Conservation (phyloP, 305 asterid genomes). For the Ruellia speciosa region DNA sequence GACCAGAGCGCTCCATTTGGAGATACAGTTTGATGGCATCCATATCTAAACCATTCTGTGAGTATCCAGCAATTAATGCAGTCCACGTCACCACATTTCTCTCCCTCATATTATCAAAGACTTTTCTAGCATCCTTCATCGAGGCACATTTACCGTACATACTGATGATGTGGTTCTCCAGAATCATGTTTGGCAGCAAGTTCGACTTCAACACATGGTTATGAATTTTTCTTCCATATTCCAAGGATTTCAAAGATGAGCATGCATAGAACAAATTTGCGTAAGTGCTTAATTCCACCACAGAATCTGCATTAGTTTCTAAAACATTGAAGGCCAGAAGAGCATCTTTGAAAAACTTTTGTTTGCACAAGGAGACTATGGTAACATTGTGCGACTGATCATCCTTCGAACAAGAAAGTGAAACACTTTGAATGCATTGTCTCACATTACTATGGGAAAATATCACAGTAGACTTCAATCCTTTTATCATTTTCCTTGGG, state of each 20-base stretch:
- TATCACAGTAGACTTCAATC: conserved; percentile 21
- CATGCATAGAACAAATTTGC: conserved; percentile 46
- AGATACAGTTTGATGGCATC: conserved; percentile 49
- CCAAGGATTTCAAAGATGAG: conserved; percentile 43
- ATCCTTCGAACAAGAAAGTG: conserved; percentile 20
- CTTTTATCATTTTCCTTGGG: too few species aligned
- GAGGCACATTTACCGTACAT: conserved; percentile 80
- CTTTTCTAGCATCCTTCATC: conserved; percentile 44
- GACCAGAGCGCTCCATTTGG: conserved; percentile 42
- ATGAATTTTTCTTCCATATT: conserved; percentile 44
- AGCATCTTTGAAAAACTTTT: conserved; percentile 45
- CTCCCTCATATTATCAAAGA: conserved; percentile 54
- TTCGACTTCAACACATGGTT: conserved; percentile 35
- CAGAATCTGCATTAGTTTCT: conserved; percentile 27
- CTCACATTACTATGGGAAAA: conserved; percentile 15
- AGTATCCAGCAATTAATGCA: conserved; percentile 54
- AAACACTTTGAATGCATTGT: conserved; percentile 20
- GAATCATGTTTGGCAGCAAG: conserved; percentile 46
- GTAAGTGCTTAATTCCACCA: conserved; percentile 42
- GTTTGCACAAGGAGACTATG: conserved; percentile 49
- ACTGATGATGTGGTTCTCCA: conserved; percentile 59
- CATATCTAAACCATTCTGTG: conserved; percentile 38
- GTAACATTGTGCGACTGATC: conserved; percentile 35
- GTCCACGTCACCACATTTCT: conserved; percentile 71
- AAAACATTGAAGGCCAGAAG: conserved; percentile 37